Evolutionary conservation across 768 basidiomycete species (phyloP).

Genomic region (Candolleomyces efflorescens): DNA sequence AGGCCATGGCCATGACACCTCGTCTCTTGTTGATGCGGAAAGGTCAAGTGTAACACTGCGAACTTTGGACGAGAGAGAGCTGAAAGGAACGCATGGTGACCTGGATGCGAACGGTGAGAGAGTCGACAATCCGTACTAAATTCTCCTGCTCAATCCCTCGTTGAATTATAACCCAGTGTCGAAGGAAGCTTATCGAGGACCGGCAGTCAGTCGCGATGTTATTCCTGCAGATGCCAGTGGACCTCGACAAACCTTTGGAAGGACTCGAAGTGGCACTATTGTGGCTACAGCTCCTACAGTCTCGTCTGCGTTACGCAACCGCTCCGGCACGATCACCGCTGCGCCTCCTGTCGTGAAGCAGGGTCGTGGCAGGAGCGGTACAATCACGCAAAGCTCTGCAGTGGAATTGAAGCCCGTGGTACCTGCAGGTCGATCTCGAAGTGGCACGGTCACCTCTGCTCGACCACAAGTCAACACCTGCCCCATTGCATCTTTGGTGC

Average conservation of each 20-base stretch:
- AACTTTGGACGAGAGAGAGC: too few relatives aligned
- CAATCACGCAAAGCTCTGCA: background rate
- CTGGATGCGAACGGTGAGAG: too few relatives aligned
- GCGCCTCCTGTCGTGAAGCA: background rate
- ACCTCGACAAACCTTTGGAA: background rate
- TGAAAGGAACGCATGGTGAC: too few relatives aligned
- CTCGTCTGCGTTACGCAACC: background rate
- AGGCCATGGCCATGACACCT: background rate
- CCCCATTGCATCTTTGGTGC: background rate
- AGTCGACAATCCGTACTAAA: too few relatives aligned
- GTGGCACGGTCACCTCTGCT: background rate
- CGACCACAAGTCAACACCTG: background rate
- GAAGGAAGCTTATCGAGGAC: too few relatives aligned
- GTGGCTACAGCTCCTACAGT: background rate
- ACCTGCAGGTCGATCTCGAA: background rate
- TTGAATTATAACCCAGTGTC: too few relatives aligned
- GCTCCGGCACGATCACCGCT: background rate
- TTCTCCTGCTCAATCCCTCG: too few relatives aligned
- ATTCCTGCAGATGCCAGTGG: background rate
- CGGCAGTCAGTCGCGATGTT: background rate
- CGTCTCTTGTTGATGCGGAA: too few relatives aligned
- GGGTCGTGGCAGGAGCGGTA: constrained; percentile 3
- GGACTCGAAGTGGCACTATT: constrained; percentile 1
- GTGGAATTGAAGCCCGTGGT: background rate
- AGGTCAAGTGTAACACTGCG: too few relatives aligned